Conservation (phyloP, 1,284 basidiomycete species). For the Ceratobasidium sp. region DNA sequence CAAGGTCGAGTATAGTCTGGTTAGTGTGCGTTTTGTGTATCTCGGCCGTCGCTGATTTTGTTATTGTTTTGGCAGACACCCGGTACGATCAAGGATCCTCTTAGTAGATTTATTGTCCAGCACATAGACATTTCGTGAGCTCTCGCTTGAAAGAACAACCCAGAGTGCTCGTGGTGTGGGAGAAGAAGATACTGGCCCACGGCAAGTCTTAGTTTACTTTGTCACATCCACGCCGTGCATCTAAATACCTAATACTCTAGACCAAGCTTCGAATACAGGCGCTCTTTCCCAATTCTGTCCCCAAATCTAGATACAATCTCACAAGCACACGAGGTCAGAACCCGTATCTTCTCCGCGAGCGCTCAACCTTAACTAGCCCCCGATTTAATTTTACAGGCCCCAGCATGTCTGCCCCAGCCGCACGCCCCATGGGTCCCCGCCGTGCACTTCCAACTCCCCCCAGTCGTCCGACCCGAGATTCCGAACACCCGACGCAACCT, state of each 20-base stretch:
- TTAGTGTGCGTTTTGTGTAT: neutral
- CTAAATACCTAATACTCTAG: neutral
- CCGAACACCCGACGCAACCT: neutral
- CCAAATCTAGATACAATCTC: conserved; percentile 2
- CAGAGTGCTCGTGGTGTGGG: neutral
- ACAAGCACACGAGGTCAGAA: conserved; percentile 8
- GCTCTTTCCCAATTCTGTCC: neutral
- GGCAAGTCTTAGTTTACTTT: neutral
- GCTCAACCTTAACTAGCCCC: neutral
- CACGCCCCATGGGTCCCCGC: conserved; percentile 36
- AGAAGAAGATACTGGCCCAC: neutral
- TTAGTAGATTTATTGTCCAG: neutral
- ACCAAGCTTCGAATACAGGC: conserved; percentile 8
- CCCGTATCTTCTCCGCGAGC: conserved; percentile 16
- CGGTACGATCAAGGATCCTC: neutral
- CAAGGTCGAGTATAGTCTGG: neutral
- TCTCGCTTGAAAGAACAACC: neutral
- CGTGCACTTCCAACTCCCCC: conserved; percentile 32
- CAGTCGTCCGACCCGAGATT: neutral
- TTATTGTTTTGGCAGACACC: neutral
- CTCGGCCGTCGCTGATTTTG: neutral
- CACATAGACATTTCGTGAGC: conserved; percentile 3
- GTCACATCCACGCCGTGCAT: neutral
- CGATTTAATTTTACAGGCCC: neutral
- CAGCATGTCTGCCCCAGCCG: conserved; percentile 18